phyloP scores from a whole-genome alignment of 1,139 yeast genomes.

The Saccharomyces hybrid region DNA sequence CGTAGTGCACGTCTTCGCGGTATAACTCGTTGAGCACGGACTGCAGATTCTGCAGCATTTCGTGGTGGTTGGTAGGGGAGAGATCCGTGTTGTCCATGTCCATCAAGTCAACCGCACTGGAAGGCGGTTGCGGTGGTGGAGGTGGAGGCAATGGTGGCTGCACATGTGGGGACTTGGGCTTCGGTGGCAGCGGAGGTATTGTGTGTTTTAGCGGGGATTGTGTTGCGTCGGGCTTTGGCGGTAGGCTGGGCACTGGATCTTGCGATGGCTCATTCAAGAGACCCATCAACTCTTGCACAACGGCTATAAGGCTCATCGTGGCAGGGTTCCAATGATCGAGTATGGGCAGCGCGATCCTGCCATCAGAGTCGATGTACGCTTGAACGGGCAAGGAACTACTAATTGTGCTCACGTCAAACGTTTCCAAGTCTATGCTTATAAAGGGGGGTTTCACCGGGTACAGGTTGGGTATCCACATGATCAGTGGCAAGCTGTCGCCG shows the following conservation, averaged over 20 bases:
- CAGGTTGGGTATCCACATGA: conserved; percentile 67
- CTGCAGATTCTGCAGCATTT: neutral
- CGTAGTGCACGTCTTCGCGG: neutral
- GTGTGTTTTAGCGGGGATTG: neutral
- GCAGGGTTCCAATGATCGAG: conserved; percentile 49
- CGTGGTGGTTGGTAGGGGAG: conserved; percentile 4
- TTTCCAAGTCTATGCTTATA: conserved; percentile 45
- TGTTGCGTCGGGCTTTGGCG: neutral
- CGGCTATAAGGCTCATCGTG: conserved; percentile 33
- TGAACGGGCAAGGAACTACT: conserved; percentile 1
- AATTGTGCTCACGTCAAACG: conserved; percentile 21
- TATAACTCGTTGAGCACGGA: neutral
- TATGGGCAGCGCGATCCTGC: conserved; percentile 49
- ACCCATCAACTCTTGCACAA: conserved; percentile 28
- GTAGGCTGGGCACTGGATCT: neutral
- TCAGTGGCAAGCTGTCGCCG: conserved; percentile 40
- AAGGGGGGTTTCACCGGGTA: conserved; percentile 62
- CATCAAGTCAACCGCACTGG: neutral
- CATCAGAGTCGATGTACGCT: conserved; percentile 61
- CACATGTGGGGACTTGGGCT: conserved; percentile 1
- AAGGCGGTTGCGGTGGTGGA: conserved; percentile 2
- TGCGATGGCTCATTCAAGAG: neutral
- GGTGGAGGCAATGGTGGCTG: conserved; percentile 13
- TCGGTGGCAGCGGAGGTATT: neutral
- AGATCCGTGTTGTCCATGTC: conserved; percentile 4